Evolutionary conservation across 2,329 filamentous ascomycete genomes (phyloP), one percentile per base, ranked within the genome.

Genomic region (Colletotrichum viniferum): DNA sequence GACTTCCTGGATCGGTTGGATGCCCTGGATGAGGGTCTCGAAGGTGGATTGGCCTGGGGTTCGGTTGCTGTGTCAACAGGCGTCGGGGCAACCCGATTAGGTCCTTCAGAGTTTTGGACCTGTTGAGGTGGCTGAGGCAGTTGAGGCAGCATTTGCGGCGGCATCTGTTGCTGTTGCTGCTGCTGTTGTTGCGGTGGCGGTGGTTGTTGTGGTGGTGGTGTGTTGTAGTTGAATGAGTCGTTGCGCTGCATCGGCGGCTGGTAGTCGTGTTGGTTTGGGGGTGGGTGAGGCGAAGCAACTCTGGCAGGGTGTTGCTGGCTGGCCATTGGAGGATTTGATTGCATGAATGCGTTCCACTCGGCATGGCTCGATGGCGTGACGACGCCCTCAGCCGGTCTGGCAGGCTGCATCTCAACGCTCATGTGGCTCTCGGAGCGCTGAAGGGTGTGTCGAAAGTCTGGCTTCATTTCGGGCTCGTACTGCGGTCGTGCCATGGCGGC

Each of bases 271-370:
- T 48, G 58, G 58, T 73, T 28, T 36, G 52, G 71, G 78, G 67
- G 74, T 71, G 26, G 58, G 43, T 84, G 83, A 32, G 84, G 84
- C 13, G 84, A 85, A 43, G 83, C 82, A 67, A 83, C 82, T 64
- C 82, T 80, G 14, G 83, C 83, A 8, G 82, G 78, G 75, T 78
- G 82, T 75, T 77, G 82, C 71, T 77, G 81, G 81, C 80, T 87
- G 78, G 77, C 86, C 81, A 86, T 78, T 84, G 90, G 78, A 4
- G 92, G 92, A 80, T 95, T 95, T 69, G 92, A 91, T 81, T 95
- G 93, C 14, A 96, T 84, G 71, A 97, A 95, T 7, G 91, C 90
- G 73, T 91, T 92, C 96, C 96, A 98, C 77, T 96, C 94, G 56
- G 91, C 91, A 30, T 90, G 89, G 81, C 97, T 94, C 6, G 87